These are phyloP conservation scores for Wickerhamiella qilinensis DNA, from an alignment of 805 yeast genomes.

Conservation along the genomic window DNA sequence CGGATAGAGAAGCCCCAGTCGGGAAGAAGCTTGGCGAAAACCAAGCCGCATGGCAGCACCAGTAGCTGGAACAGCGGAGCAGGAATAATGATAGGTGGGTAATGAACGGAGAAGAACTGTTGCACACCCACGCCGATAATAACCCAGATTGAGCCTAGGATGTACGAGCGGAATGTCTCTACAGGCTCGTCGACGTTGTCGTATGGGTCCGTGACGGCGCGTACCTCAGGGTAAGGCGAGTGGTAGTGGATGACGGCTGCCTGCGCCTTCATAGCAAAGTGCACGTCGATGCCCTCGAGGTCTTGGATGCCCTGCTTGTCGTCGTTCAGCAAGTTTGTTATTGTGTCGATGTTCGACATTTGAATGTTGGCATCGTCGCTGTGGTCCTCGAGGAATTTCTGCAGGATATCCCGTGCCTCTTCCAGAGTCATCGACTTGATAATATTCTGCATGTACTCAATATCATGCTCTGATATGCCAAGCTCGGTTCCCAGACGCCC, in stretches of 20 bases:
- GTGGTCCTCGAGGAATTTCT: conserved; percentile 1
- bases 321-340: neutral
- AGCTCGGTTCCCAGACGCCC: neutral
- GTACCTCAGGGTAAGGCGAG: conserved; percentile 45
- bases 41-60: conserved; percentile 41
- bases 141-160: conserved; percentile 33
- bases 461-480: neutral
- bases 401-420: conserved; percentile 2
- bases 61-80: conserved; percentile 40
- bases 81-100: conserved; percentile 35
- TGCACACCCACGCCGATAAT: conserved; percentile 39
- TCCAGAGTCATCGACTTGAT: neutral
- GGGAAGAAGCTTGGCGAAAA: conserved; percentile 30
- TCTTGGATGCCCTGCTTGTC: neutral
- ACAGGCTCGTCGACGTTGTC: conserved; percentile 32
- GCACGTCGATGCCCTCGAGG: conserved; percentile 1
- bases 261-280: conserved; percentile 20
- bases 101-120: conserved; percentile 38
- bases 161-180: conserved; percentile 37
- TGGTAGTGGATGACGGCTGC: conserved; percentile 27
- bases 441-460: neutral
- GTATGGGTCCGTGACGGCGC: conserved; percentile 36
- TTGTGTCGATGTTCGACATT: neutral
- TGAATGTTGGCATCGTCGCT: conserved; percentile 3
- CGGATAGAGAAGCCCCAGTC: conserved; percentile 27